Percentiles rank a stretch among this genome's conserved stretches.
Conservation (phyloP, 164 flowering plant species). For the Vitis cinerea region DNA sequence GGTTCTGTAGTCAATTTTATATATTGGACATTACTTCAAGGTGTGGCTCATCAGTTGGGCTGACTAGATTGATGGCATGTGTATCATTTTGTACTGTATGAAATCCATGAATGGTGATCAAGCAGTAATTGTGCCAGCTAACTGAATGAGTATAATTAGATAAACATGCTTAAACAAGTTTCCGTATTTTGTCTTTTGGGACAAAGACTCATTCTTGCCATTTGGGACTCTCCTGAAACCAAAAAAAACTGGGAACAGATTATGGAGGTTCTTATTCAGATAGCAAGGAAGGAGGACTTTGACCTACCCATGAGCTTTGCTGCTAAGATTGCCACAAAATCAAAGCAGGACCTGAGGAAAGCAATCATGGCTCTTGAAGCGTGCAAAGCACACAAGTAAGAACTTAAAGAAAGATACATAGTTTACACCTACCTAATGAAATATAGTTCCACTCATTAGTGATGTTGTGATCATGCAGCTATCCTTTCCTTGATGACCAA, state of each 20-base stretch:
- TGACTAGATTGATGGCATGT: too few species aligned
- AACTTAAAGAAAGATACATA: not conserved
- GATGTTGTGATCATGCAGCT: conserved; percentile 35
- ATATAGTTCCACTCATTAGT: conserved; percentile 12
- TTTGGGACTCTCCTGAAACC: not conserved
- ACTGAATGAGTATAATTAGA: too few species aligned
- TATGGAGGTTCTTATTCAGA: conserved; percentile 66
- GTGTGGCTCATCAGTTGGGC: too few species aligned
- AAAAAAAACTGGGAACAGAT: conserved; percentile 28
- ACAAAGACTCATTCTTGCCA: too few species aligned
- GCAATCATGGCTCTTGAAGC: conserved; percentile 89
- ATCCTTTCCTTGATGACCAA: conserved; percentile 72
- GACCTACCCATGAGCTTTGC: conserved; percentile 66
- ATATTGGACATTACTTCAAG: too few species aligned
- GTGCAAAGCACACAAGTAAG: conserved; percentile 75
- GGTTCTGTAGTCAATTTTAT: too few species aligned
- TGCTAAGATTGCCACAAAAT: conserved; percentile 60
- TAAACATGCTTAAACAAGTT: too few species aligned
- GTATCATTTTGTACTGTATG: too few species aligned
- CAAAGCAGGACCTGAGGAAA: conserved; percentile 64
- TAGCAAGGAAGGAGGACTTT: conserved; percentile 58
- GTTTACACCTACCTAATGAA: not conserved
- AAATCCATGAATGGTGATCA: too few species aligned
- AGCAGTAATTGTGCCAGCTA: too few species aligned
- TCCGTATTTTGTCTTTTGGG: too few species aligned